Evolutionary conservation across 2,329 filamentous ascomycete genomes (phyloP).

Genomic region (Diaporthe ilicicola): DNA sequence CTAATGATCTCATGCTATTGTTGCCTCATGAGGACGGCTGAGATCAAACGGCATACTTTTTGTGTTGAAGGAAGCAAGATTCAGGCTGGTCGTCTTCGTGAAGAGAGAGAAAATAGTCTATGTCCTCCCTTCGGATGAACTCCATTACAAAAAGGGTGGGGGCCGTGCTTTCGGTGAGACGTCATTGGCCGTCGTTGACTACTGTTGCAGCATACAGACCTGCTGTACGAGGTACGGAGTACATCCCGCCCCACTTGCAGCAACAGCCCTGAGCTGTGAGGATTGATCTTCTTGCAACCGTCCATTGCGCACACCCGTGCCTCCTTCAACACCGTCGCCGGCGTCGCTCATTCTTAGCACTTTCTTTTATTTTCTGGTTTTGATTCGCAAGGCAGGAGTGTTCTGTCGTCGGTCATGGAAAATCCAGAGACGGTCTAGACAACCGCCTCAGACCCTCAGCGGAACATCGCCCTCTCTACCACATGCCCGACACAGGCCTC

Average conservation of each 20-base stretch:
- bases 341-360: background rate
- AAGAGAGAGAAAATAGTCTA: background rate
- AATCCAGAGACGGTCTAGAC: slow-evolving; percentile 16
- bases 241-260: background rate
- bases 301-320: background rate
- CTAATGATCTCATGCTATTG: no score
- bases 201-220: background rate
- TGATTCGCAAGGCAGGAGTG: background rate
- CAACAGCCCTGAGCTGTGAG: background rate
- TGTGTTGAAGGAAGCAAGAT: background rate
- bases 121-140: background rate
- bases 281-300: background rate
- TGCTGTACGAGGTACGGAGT: background rate
- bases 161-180: background rate
- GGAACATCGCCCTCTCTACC: slow-evolving; percentile 1
- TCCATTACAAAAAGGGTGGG: background rate
- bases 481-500: background rate
- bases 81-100: no score
- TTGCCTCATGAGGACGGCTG: no score
- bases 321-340: background rate
- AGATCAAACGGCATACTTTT: no score
- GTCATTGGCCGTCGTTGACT: slow-evolving; percentile 11
- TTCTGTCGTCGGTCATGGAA: slow-evolving; percentile 5
- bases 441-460: slow-evolving; percentile 1
- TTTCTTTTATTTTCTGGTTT: slow-evolving; percentile 9